A percentile compares a stretch with the other conserved stretches of the same genome.
phyloP scores from a whole-genome alignment of 2,329 filamentous ascomycete species.

The Macrophomina pseudophaseolina region DNA sequence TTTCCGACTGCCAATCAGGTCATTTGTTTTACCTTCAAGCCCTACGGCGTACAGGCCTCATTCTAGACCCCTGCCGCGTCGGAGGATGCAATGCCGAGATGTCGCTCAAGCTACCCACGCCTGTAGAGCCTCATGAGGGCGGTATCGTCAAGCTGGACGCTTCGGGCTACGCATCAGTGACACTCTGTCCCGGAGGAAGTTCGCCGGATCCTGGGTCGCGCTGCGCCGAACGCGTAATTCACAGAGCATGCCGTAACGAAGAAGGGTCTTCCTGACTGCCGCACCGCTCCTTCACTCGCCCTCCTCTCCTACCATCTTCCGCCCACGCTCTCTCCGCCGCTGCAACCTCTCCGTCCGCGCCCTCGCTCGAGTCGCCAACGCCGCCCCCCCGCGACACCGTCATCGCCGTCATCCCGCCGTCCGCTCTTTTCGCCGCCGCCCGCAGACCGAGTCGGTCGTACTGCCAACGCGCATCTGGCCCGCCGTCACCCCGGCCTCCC shows the following conservation, averaged over 20 bases:
- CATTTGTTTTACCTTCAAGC: constrained; percentile 13
- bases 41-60: constrained; percentile 17
- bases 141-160: constrained; percentile 1
- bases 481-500: constrained; percentile 4
- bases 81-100: constrained; percentile 24
- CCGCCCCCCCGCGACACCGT: constrained; percentile 10
- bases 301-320: constrained; percentile 9
- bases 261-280: constrained; percentile 24
- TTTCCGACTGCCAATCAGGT: constrained; percentile 17
- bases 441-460: constrained; percentile 15
- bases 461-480: constrained; percentile 15
- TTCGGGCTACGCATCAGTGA: constrained; percentile 9
- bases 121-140: constrained; percentile 25
- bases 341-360: constrained; percentile 7
- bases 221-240: constrained; percentile 25
- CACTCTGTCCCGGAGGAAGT: not conserved
- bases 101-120: constrained; percentile 20
- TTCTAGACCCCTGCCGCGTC: constrained; percentile 20
- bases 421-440: constrained; percentile 9
- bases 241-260: constrained; percentile 19
- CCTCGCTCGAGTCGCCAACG: not conserved
- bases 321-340: constrained; percentile 22
- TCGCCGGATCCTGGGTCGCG: not conserved
- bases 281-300: constrained; percentile 24
- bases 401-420: not conserved